Base-by-base conservation (phyloP, 202 grass and related monocot genomes). In the Elaeis oleifera region DNA sequence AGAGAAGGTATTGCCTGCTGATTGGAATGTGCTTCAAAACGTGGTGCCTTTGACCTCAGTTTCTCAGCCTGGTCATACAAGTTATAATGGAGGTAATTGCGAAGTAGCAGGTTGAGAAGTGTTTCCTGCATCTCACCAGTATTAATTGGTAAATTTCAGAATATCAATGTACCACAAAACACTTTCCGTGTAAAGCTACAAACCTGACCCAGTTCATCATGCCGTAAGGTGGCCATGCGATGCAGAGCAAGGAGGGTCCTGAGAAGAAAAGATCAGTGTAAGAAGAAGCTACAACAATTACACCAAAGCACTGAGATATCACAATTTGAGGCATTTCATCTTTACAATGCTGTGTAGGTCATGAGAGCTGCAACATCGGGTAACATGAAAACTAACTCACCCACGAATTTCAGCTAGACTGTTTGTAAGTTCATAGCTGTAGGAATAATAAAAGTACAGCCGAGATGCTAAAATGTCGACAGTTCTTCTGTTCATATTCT, bases 1-100 rank as follows among this genome's bases (percentile, higher is more conserved):
- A 31, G 28, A 31, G 9, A 44, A 11, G 14, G 31, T 50, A 54
- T 79, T 81, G 84, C 90, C 73, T 95, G 85, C n/a, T 97, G 94
- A 56, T 92, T 89, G 18, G 94, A 97, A 77, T 97, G 94, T n/a
- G 88, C 94, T 61, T 92, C 88, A 89, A 92, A 99, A 60, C 88
- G 82, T 54, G 94, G 94, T 63, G 85, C 94, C 73, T 99, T 99
- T 44, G 88, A 99, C 71, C 94, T 83, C 69, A 99, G 82, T 64
- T 99, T 99, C 73, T 99, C 94, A 39, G 94, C 88, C 48, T 89
- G 88, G 31, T 97, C 84, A 31, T 89, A 97, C 63, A 97, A 79
- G 72, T 92, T 97, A 59, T 89, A 92, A 60, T 97, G 84, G 60
- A 97, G 92, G 29, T 97, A 97, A 84, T 92, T 97, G 82, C 84